Conservation (phyloP, 805 yeast genomes). For the Metschnikowia dekortorum region DNA sequence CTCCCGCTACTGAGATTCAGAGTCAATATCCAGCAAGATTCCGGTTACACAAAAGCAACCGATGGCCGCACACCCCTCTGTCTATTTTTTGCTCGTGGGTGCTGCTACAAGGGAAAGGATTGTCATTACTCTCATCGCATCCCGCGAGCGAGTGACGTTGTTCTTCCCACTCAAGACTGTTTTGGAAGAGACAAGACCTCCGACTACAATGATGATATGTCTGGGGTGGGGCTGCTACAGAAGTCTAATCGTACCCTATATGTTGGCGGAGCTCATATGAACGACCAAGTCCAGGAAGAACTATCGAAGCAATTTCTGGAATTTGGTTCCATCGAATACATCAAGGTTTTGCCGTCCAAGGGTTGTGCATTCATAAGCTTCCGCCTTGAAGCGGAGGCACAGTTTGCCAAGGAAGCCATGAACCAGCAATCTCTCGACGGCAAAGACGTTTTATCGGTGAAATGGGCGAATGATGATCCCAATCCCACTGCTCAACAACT, state of each 20-base stretch:
- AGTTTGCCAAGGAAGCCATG: slow-evolving; percentile 96
- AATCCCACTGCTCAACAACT: slow-evolving; percentile 58
- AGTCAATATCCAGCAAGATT: slow-evolving; percentile 56
- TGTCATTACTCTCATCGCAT: slow-evolving; percentile 77
- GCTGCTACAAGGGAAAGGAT: slow-evolving; percentile 71
- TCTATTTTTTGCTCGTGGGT: slow-evolving; percentile 82
- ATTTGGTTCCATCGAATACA: slow-evolving; percentile 71
- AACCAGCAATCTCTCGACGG: slow-evolving; percentile 65
- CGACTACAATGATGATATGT: slow-evolving; percentile 87
- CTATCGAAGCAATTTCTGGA: slow-evolving; percentile 51
- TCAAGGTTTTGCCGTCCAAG: slow-evolving; percentile 56
- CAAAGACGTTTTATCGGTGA: slow-evolving; percentile 60
- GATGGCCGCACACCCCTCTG: slow-evolving; percentile 54
- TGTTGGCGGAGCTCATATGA: slow-evolving; percentile 56
- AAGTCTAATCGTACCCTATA: slow-evolving; percentile 69
- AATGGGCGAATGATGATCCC: slow-evolving; percentile 92
- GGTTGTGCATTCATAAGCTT: slow-evolving; percentile 78
- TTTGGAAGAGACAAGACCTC: slow-evolving; percentile 87
- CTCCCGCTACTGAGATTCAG: slow-evolving; percentile 52
- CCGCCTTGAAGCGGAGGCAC: slow-evolving; percentile 68
- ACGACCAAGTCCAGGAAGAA: slow-evolving; percentile 31
- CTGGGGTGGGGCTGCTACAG: slow-evolving; percentile 83
- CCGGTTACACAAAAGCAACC: slow-evolving; percentile 73
- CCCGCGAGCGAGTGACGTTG: slow-evolving; percentile 57
- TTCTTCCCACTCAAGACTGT: slow-evolving; percentile 70